Evolutionary conservation across 352 stramenopile genomes (phyloP).

Genomic region (Globisporangium acanthophoron): DNA sequence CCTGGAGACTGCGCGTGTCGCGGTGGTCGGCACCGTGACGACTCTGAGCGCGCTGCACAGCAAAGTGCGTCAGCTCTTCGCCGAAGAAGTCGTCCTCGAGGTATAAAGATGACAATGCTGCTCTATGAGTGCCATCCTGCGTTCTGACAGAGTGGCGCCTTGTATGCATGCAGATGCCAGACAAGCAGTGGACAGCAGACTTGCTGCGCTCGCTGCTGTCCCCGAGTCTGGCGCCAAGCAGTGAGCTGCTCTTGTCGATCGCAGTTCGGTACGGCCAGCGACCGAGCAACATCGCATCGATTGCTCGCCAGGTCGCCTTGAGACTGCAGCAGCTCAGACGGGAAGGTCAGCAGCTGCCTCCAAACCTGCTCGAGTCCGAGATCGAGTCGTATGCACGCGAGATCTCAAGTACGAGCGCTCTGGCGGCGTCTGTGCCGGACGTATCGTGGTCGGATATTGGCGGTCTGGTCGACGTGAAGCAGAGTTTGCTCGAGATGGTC

Average conservation of each 20-base stretch:
- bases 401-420: conserved; percentile 24
- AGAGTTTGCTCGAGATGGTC: conserved; percentile 77
- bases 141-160: background rate
- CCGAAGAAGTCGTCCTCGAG: conserved; percentile 65
- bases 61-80: conserved; percentile 72
- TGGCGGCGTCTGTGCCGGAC: conserved; percentile 47
- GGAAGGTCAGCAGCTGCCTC: background rate
- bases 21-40: conserved; percentile 61
- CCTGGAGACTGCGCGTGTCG: conserved; percentile 25
- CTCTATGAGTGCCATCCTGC: background rate
- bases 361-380: conserved; percentile 25
- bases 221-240: background rate
- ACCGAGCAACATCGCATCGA: conserved; percentile 61
- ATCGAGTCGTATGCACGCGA: conserved; percentile 41
- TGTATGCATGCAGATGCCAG: conserved; percentile 33
- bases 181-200: conserved; percentile 45
- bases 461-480: conserved; percentile 62
- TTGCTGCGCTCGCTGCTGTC: conserved; percentile 45
- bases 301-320: conserved; percentile 37
- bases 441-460: conserved; percentile 77
- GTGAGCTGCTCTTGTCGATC: conserved; percentile 35
- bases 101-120: conserved; percentile 15
- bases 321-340: background rate
- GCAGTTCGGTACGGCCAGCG: conserved; percentile 73
- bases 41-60: conserved; percentile 42